Base-by-base conservation (phyloP, 345 rosid genomes). In the Bruguiera sexangula region DNA sequence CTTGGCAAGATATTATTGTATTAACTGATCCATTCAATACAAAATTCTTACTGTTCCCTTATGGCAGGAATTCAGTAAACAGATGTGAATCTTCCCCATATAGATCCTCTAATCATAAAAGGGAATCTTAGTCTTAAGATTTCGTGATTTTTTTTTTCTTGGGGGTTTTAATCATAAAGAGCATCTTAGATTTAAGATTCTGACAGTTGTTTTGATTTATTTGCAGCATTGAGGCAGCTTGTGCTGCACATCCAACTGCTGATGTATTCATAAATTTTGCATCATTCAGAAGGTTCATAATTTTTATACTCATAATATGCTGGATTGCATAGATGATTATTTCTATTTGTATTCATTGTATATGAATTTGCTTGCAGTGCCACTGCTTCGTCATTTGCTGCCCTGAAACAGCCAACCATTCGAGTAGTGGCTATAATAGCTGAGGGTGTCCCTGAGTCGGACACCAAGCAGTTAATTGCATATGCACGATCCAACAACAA, bases 391-490 rank as follows among this genome's bases (percentile, higher is more conserved):
- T 94, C 98, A 71, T 80, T 94, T 95, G 80, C 96, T 76, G 98
- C 97, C 76, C 80, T 94, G 77, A 94, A 89, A 69, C 98, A 91
- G 77, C 95, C 98, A 69, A 94, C 98, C 70, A 85, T 91, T 64
- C 87, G 96, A 74, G 93, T 94, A 32, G 96, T 91, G 59, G 97
- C 97, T 68, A 94, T 94, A 63, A 94, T 94, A 69, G 98, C 98
- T 37, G 98, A 94, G 86, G 98, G 98, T 80, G 97, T 94, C 83
- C 97, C 98, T 2, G 97, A 94, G 82, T 84, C 96, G 5, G 97
- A 94, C 78, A 74, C 98, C 78, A 94, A 94, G 71, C 93, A 94
- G 65, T 78, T 94, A 82, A 88, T 94, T 82, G 88, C 92, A 53
- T 94, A 79, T 76, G 98, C 98, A 72, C 95, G 92, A 54, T 83